phyloP scores from a whole-genome alignment of 805 yeast genomes.

The Wickerhamomyces hampshirensis region DNA sequence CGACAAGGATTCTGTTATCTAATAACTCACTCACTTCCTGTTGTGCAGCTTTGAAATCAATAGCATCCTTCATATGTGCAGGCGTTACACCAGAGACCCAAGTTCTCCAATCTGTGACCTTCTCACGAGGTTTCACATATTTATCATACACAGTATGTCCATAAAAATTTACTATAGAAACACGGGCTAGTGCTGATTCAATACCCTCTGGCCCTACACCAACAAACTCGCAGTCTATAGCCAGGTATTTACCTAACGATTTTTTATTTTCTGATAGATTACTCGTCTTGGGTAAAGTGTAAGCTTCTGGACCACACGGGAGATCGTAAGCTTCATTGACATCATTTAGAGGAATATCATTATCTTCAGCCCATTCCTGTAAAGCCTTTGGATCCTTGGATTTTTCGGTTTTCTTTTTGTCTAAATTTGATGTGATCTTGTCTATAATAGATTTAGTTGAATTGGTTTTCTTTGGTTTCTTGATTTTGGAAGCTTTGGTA shows the following conservation, averaged over 20 bases:
- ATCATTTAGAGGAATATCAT: constrained; percentile 23
- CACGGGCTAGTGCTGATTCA: constrained; percentile 75
- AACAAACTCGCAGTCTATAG: constrained; percentile 93
- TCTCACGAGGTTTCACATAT: constrained; percentile 70
- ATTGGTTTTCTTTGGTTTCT: neutral
- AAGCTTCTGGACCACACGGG: constrained; percentile 7
- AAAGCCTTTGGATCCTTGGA: constrained; percentile 4
- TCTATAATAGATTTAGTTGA: constrained; percentile 15
- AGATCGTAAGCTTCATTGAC: constrained; percentile 19
- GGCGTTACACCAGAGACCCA: constrained; percentile 88
- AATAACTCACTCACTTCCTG: constrained; percentile 46
- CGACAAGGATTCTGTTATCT: constrained; percentile 58
- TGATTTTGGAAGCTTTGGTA: constrained; percentile 5
- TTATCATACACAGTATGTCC: constrained; percentile 70
- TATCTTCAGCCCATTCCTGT: constrained; percentile 25
- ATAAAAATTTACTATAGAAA: constrained; percentile 78
- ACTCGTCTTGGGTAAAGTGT: neutral
- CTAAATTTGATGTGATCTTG: constrained; percentile 13
- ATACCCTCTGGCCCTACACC: constrained; percentile 77
- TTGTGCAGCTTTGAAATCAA: constrained; percentile 65
- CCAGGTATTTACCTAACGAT: constrained; percentile 65
- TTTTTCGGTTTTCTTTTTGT: constrained; percentile 6
- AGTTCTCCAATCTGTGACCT: constrained; percentile 88
- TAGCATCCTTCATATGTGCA: constrained; percentile 60
- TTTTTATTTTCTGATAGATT: constrained; percentile 28